These are phyloP conservation scores for Chrysochromulina tobinii DNA, from an alignment of 78 protist species.

Conservation along the genomic window DNA sequence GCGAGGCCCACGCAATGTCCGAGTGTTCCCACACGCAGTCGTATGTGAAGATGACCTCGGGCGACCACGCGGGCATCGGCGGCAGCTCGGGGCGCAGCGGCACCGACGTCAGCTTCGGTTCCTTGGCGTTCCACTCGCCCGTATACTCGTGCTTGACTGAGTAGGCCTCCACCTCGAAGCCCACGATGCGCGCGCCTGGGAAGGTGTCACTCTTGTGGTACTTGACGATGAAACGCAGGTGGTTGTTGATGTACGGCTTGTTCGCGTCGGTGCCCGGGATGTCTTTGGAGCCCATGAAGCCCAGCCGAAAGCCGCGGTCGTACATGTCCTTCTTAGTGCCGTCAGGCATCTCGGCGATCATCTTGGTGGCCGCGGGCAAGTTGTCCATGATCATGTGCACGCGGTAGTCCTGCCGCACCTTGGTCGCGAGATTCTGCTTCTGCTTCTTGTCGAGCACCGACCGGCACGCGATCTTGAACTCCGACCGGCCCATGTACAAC, in stretches of 20 bases:
- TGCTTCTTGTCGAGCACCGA: neutral
- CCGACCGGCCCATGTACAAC: slow-evolving; percentile 1
- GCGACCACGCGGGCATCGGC: neutral
- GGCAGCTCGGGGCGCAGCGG: slow-evolving; percentile 12
- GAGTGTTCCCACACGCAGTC: neutral
- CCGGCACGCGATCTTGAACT: slow-evolving; percentile 13
- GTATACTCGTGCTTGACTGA: slow-evolving; percentile 37
- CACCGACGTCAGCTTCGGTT: slow-evolving; percentile 20
- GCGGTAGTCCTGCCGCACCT: slow-evolving; percentile 42
- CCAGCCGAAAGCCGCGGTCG: slow-evolving; percentile 30
- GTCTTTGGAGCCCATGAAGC: slow-evolving; percentile 34
- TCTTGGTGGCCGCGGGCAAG: slow-evolving; percentile 41
- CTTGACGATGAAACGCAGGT: slow-evolving; percentile 50
- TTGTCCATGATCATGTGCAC: slow-evolving; percentile 50
- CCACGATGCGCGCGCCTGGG: slow-evolving; percentile 68
- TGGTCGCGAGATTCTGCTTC: neutral
- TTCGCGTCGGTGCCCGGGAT: slow-evolving; percentile 20
- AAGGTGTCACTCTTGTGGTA: slow-evolving; percentile 30
- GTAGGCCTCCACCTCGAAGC: slow-evolving; percentile 72
- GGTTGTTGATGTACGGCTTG: slow-evolving; percentile 50
- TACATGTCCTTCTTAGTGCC: neutral
- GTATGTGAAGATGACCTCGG: neutral
- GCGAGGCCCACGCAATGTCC: slow-evolving; percentile 79
- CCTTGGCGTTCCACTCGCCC: neutral
- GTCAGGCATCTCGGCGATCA: neutral